Percentiles rank a stretch among this genome's conserved stretches.
phyloP scores from a whole-genome alignment of 2,329 filamentous ascomycete genomes.

The Arthrobotrys sinensis region DNA sequence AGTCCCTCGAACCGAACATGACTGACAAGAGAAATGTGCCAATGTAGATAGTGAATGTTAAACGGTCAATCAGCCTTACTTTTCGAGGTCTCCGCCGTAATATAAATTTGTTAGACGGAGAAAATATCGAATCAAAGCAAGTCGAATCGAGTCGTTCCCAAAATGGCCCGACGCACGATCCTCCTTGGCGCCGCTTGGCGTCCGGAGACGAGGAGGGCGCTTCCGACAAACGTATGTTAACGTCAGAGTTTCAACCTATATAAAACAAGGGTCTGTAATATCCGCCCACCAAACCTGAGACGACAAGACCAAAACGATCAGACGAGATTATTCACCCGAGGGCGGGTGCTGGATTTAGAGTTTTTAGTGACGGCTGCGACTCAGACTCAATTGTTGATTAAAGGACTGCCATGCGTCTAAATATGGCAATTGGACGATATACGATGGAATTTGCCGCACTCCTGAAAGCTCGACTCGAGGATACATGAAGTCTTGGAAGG shows the following conservation, averaged over 20 bases:
- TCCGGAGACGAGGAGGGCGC: conserved; percentile 52
- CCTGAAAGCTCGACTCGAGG: not conserved
- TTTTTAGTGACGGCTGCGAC: not conserved
- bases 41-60: not conserved
- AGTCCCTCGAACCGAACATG: conserved; percentile 10
- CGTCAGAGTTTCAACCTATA: conserved; percentile 19
- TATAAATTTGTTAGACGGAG: not conserved
- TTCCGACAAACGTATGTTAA: conserved; percentile 33
- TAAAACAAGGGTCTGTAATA: conserved; percentile 28
- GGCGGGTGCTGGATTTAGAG: conserved; percentile 3
- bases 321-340: not conserved
- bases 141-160: not conserved
- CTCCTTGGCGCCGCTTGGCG: conserved; percentile 44
- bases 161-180: conserved; percentile 16
- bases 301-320: conserved; percentile 14
- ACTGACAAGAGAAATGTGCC: not conserved
- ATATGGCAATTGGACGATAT: not conserved
- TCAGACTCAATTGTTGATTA: not conserved
- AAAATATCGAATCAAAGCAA: conserved; percentile 9
- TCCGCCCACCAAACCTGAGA: conserved; percentile 45
- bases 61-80: not conserved
- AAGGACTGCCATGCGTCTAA: conserved; percentile 16
- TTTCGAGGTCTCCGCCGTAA: too few species aligned
- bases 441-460: conserved; percentile 12
- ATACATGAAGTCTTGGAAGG: conserved; percentile 2